phyloP scores from a whole-genome alignment of 495 filamentous ascomycete species.

The Penicillium argentinense region DNA sequence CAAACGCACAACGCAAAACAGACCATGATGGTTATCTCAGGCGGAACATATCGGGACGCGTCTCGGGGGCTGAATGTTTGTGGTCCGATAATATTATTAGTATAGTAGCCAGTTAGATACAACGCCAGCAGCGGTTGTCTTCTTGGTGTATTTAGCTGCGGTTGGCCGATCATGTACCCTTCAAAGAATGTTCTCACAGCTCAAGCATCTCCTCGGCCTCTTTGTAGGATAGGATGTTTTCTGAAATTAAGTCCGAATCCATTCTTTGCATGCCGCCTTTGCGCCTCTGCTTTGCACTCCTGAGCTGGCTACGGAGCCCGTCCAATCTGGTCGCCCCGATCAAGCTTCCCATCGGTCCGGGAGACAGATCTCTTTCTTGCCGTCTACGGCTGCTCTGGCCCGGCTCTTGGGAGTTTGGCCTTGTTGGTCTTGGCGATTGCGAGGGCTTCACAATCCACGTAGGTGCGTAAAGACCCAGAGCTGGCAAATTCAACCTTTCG shows the following conservation, averaged over 20 bases:
- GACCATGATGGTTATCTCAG: neutral
- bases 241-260: slow-evolving; percentile 1
- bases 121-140: slow-evolving; percentile 67
- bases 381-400: neutral
- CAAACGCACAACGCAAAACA: neutral
- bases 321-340: slow-evolving; percentile 1
- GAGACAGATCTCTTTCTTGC: neutral
- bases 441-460: neutral
- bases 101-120: slow-evolving; percentile 62
- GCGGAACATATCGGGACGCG: neutral
- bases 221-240: neutral
- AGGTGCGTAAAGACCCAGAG: neutral
- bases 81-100: slow-evolving; percentile 8
- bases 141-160: slow-evolving; percentile 75
- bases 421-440: neutral
- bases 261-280: slow-evolving; percentile 2
- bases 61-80: neutral
- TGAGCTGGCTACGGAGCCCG: neutral
- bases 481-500: neutral
- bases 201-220: slow-evolving; percentile 2
- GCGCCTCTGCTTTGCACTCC: neutral
- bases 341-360: slow-evolving; percentile 1
- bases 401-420: neutral
- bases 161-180: no score
- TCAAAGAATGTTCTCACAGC: no score